phyloP scores from a whole-genome alignment of 768 basidiomycete genomes.

The Strobilomyces confusus region DNA sequence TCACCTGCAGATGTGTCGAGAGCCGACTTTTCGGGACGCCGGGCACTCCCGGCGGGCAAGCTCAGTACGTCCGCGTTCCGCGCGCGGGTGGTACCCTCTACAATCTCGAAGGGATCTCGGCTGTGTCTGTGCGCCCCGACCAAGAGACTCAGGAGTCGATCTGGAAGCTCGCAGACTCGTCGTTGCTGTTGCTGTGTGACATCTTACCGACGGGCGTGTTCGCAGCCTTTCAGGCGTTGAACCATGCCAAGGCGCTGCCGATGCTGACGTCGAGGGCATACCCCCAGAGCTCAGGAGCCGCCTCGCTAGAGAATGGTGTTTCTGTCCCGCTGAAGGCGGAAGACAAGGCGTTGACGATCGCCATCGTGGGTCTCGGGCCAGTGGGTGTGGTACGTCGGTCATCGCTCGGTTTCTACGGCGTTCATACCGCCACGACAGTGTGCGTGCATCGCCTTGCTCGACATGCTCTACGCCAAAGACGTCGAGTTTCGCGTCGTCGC shows the following conservation, averaged over 20 bases:
- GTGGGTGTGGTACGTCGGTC: slow-evolving; percentile 56
- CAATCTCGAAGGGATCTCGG: slow-evolving; percentile 49
- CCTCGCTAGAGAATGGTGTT: slow-evolving; percentile 2
- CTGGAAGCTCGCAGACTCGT: slow-evolving; percentile 51
- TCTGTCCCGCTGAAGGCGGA: slow-evolving; percentile 34
- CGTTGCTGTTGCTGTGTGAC: slow-evolving; percentile 69
- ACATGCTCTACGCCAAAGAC: slow-evolving; percentile 46
- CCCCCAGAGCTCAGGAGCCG: slow-evolving; percentile 35
- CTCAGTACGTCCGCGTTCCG: slow-evolving; percentile 77
- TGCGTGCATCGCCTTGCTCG: slow-evolving; percentile 58
- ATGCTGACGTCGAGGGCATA: slow-evolving; percentile 57
- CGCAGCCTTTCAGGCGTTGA: slow-evolving; percentile 66
- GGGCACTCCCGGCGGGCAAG: slow-evolving; percentile 66
- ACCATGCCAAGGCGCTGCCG: slow-evolving; percentile 67
- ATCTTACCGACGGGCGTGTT: slow-evolving; percentile 80
- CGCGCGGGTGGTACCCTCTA: slow-evolving; percentile 76
- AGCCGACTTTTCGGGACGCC: slow-evolving; percentile 65
- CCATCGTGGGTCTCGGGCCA: slow-evolving; percentile 72
- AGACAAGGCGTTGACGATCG: slow-evolving; percentile 56
- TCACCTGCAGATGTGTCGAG: slow-evolving; percentile 63
- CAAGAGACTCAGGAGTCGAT: slow-evolving; percentile 36
- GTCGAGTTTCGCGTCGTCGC: slow-evolving; percentile 55
- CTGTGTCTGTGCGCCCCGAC: slow-evolving; percentile 7
- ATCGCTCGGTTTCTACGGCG: neutral
- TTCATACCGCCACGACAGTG: slow-evolving; percentile 38